These are phyloP conservation scores for Globisporangium abappressorium DNA, from an alignment of 352 stramenopile genomes.

Conservation along the genomic window DNA sequence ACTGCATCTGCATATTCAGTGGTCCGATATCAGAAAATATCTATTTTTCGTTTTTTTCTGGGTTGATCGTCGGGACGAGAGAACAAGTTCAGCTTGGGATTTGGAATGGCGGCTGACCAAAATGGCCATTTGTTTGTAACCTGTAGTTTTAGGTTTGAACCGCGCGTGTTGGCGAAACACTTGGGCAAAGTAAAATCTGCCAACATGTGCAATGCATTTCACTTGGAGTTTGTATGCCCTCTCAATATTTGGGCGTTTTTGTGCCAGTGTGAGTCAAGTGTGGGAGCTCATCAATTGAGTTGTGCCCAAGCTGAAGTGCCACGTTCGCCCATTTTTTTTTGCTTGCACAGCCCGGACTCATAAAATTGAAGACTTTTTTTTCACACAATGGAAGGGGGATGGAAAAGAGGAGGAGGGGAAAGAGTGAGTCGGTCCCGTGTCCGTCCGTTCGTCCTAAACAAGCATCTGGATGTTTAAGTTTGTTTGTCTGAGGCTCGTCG, in stretches of 20 bases:
- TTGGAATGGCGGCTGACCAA: neutral
- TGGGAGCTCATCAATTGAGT: too few species aligned
- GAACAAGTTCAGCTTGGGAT: neutral
- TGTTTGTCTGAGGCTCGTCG: neutral
- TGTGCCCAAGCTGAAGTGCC: neutral
- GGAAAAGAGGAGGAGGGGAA: neutral
- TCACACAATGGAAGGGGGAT: neutral
- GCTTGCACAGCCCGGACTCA: neutral
- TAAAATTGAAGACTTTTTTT: constrained; percentile 8
- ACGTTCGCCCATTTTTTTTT: neutral
- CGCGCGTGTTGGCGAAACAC: too few species aligned
- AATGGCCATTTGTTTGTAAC: neutral
- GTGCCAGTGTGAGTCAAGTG: neutral
- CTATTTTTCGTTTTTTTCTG: neutral
- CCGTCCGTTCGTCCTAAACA: neutral
- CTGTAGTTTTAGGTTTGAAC: neutral
- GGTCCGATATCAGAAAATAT: neutral
- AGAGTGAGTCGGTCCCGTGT: constrained; percentile 2
- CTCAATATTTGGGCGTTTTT: neutral
- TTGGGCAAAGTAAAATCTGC: neutral
- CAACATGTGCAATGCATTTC: neutral
- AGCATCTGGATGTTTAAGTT: neutral
- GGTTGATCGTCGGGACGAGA: constrained; percentile 2
- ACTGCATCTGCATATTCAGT: neutral
- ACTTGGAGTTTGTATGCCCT: constrained; percentile 2